phyloP scores from a whole-genome alignment of 1,284 basidiomycete species.

The Ustilago cynodontis region DNA sequence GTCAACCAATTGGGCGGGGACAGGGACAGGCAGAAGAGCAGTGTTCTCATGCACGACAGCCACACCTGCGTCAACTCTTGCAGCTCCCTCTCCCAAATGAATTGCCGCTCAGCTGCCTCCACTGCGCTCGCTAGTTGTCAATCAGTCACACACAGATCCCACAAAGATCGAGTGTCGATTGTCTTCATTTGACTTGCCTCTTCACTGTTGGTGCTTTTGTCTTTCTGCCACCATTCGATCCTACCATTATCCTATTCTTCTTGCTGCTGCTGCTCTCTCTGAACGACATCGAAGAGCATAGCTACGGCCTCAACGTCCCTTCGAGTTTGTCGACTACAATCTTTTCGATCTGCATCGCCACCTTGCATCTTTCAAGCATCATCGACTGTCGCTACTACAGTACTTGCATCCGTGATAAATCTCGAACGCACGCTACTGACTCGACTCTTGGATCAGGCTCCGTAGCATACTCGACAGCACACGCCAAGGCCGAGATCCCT shows the following conservation, averaged over 20 bases:
- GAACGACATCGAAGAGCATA: too few relatives aligned
- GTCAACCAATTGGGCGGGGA: neutral
- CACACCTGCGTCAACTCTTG: too few relatives aligned
- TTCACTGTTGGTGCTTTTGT: neutral
- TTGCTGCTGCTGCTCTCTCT: neutral
- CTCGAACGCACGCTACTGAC: too few relatives aligned
- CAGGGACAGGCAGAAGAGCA: constrained; percentile 5
- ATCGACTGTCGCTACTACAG: too few relatives aligned
- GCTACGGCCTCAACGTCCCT: too few relatives aligned
- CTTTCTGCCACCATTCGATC: neutral
- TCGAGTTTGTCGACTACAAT: too few relatives aligned
- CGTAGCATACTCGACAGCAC: neutral
- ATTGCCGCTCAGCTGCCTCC: constrained; percentile 4
- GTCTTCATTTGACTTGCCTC: too few relatives aligned
- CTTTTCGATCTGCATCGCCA: too few relatives aligned
- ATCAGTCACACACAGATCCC: constrained; percentile 1
- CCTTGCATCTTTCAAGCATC: neutral
- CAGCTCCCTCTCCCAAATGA: too few relatives aligned
- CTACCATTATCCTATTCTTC: neutral
- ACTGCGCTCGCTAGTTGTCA: constrained; percentile 4
- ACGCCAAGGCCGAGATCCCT: too few relatives aligned
- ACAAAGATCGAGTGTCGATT: too few relatives aligned
- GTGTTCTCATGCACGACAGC: neutral
- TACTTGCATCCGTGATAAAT: too few relatives aligned
- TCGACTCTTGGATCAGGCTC: neutral